Conservation (phyloP, 2,329 filamentous ascomycete genomes). For the Aspergillus aculeatus region DNA sequence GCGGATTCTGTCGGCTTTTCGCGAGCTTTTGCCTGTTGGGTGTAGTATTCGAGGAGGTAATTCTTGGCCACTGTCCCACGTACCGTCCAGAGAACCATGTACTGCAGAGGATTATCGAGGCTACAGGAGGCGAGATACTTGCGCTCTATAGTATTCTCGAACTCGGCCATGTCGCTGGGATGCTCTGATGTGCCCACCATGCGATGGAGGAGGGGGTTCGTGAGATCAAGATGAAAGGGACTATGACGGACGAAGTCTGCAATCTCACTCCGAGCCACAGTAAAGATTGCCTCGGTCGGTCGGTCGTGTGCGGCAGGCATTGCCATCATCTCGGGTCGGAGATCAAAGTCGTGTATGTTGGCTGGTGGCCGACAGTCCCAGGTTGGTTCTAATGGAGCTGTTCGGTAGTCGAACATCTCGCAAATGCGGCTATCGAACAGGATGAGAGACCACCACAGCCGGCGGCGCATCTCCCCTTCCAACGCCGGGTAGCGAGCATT, state of each 20-base stretch:
- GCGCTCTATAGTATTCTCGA: not conserved
- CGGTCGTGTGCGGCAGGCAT: conserved; percentile 28
- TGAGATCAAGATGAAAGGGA: conserved; percentile 22
- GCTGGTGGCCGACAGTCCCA: conserved; percentile 47
- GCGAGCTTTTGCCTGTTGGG: not conserved
- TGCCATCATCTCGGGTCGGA: conserved; percentile 40
- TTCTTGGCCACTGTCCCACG: not conserved
- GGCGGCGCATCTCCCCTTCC: conserved; percentile 68
- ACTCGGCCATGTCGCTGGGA: not conserved
- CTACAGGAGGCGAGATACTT: not conserved
- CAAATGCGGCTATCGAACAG: conserved; percentile 67
- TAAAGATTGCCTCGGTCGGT: conserved; percentile 45
- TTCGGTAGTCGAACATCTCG: conserved; percentile 60
- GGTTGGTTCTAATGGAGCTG: conserved; percentile 37
- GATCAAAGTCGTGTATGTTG: conserved; percentile 46
- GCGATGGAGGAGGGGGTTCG: not conserved
- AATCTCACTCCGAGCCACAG: conserved; percentile 45
- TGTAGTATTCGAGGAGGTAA: not conserved
- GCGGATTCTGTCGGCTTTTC: not conserved
- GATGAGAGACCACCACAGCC: conserved; percentile 71
- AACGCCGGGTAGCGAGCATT: conserved; percentile 48
- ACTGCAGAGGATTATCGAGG: not conserved
- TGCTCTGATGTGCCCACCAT: not conserved
- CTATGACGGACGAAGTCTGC: conserved; percentile 42
- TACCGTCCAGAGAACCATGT: not conserved